Evolutionary conservation across 1,139 yeast genomes (phyloP).

Genomic region (Insectozyma bohioensis): DNA sequence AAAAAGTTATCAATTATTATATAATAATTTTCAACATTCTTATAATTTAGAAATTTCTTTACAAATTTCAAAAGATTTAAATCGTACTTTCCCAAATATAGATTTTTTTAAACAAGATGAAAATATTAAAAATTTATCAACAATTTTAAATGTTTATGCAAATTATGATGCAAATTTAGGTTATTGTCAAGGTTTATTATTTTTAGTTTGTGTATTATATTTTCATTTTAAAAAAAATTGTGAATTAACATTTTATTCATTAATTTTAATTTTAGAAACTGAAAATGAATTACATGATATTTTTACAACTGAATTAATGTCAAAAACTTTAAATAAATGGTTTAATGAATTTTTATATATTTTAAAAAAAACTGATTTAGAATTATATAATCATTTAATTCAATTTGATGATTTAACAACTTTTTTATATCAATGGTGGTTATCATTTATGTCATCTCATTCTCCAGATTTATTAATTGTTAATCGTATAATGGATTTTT

Average conservation of each 20-base stretch:
- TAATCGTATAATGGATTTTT: conserved; percentile 53
- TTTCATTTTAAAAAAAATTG: conserved; percentile 49
- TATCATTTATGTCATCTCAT: conserved; percentile 63
- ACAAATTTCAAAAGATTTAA: conserved; percentile 62
- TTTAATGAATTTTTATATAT: conserved; percentile 51
- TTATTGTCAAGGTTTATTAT: conserved; percentile 70
- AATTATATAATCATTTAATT: conserved; percentile 45
- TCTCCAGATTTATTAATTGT: conserved; percentile 54
- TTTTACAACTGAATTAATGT: conserved; percentile 54
- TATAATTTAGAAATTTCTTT: conserved; percentile 42
- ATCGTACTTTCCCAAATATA: conserved; percentile 62
- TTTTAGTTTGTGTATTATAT: conserved; percentile 62
- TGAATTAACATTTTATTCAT: conserved; percentile 52
- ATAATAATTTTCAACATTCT: conserved; percentile 45
- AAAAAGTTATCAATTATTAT: conserved; percentile 34
- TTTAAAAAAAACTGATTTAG: conserved; percentile 40
- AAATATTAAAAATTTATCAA: conserved; percentile 50
- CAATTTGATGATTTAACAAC: conserved; percentile 40
- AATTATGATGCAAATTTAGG: conserved; percentile 70
- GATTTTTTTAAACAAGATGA: conserved; percentile 47
- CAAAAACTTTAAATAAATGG: conserved; percentile 56
- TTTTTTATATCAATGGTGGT: conserved; percentile 66
- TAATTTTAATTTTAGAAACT: conserved; percentile 62
- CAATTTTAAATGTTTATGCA: conserved; percentile 63
- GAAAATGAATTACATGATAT: conserved; percentile 58